A percentile compares a stretch with the other conserved stretches of the same genome.
Conservation (phyloP, 441 rosid species). For the Brassica hybrid region DNA sequence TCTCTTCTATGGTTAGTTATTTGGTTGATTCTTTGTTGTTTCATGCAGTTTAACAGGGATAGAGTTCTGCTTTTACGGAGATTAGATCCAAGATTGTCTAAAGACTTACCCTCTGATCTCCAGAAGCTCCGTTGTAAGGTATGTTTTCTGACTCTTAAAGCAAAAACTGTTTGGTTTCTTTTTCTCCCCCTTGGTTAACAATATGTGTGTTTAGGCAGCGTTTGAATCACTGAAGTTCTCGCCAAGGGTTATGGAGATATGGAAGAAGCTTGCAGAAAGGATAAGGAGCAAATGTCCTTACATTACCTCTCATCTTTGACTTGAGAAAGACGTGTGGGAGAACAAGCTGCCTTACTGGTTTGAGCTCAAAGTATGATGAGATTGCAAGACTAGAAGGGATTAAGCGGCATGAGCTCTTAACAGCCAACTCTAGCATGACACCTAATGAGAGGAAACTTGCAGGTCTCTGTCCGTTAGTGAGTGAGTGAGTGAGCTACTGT, state of each 20-base stretch:
- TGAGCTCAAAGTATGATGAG: slow-evolving; percentile 71
- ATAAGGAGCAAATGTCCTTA: slow-evolving; percentile 86
- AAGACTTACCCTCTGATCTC: slow-evolving; percentile 90
- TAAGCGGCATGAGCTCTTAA: slow-evolving; percentile 83
- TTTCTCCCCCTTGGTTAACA: not conserved
- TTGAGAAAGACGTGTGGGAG: slow-evolving; percentile 98
- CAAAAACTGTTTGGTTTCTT: not conserved
- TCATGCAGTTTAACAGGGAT: slow-evolving; percentile 73
- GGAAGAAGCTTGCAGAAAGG: slow-evolving; percentile 76
- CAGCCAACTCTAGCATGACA: slow-evolving; percentile 83
- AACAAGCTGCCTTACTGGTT: slow-evolving; percentile 90
- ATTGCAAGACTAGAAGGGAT: too few relatives aligned
- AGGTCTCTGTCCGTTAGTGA: slow-evolving; percentile 56
- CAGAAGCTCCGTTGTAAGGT: slow-evolving; percentile 98
- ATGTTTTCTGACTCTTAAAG: slow-evolving; percentile 17
- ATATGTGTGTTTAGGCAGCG: slow-evolving; percentile 59
- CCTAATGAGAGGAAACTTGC: slow-evolving; percentile 81
- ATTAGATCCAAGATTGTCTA: too few relatives aligned
- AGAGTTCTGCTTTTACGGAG: slow-evolving; percentile 91
- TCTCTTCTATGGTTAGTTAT: too few relatives aligned
- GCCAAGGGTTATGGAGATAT: slow-evolving; percentile 69
- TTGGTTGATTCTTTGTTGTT: slow-evolving; percentile 13
- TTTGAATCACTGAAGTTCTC: slow-evolving; percentile 81
- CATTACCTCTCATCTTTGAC: slow-evolving; percentile 79
- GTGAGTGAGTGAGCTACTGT: slow-evolving; percentile 54